Evolutionary conservation across 148 eudicot genomes (phyloP).

Genomic region (Fagopyrum tataricum): DNA sequence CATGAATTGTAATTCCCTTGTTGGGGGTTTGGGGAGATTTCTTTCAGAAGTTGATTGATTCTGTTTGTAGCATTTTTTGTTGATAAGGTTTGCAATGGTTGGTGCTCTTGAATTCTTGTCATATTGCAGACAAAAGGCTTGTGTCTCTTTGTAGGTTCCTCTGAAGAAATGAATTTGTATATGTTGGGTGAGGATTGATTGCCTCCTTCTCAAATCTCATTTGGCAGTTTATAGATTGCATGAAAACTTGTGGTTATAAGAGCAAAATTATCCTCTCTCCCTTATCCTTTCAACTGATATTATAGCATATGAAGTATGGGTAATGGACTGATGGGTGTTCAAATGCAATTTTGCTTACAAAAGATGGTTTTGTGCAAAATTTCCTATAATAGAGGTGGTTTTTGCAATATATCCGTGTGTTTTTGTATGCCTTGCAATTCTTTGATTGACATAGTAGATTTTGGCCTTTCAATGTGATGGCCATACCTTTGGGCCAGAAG

Average conservation of each 20-base stretch:
- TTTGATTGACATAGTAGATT: background rate
- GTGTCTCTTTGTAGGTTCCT: background rate
- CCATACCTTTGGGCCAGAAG: background rate
- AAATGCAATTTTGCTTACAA: background rate
- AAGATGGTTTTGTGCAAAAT: background rate
- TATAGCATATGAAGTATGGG: background rate
- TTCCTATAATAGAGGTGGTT: background rate
- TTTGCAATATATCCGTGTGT: background rate
- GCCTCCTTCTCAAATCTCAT: background rate
- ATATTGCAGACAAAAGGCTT: background rate
- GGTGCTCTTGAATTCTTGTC: background rate
- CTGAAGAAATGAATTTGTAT: background rate
- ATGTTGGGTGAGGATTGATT: background rate
- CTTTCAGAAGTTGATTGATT: conserved; percentile 3
- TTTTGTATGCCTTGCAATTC: background rate
- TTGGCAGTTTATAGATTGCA: background rate
- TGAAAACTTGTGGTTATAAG: background rate
- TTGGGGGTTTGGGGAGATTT: background rate
- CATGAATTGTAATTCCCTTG: background rate
- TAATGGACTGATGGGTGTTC: background rate
- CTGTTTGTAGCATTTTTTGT: background rate
- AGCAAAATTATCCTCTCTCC: conserved; percentile 4
- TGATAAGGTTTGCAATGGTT: conserved; percentile 9
- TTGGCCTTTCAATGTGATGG: background rate
- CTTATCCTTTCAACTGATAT: background rate